Conservation (phyloP, 225 moss, liverwort and hornwort species). For the Straminergon stramineum region DNA sequence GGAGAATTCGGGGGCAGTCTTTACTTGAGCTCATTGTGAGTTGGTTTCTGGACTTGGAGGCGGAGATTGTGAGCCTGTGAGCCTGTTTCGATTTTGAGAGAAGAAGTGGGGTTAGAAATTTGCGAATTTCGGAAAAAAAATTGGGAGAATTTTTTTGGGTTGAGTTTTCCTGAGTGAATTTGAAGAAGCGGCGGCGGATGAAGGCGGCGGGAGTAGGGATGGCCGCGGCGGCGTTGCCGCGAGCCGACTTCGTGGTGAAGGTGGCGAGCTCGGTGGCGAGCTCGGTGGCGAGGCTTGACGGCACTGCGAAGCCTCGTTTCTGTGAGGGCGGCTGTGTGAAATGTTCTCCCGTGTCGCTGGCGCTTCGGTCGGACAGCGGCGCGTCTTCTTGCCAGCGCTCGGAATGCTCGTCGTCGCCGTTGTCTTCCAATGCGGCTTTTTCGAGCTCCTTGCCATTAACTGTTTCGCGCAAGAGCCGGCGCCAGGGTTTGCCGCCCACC, state of each 20-base stretch:
- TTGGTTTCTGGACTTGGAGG: neutral
- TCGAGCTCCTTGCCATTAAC: neutral
- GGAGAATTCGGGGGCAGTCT: neutral
- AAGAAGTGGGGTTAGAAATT: neutral
- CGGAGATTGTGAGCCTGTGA: neutral
- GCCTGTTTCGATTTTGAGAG: neutral
- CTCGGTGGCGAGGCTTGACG: constrained; percentile 6
- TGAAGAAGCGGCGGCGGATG: constrained; percentile 1
- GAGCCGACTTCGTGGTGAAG: constrained; percentile 5
- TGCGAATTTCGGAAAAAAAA: neutral
- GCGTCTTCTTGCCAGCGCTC: constrained; percentile 33
- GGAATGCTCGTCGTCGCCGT: constrained; percentile 42
- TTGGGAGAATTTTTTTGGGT: neutral
- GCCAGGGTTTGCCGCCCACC: neutral
- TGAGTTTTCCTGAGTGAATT: neutral
- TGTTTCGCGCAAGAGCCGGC: neutral
- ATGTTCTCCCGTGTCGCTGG: constrained; percentile 46
- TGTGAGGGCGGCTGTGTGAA: constrained; percentile 42
- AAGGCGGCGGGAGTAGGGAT: constrained; percentile 23
- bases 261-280: neutral
- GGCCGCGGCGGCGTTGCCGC: constrained; percentile 22
- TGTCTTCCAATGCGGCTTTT: constrained; percentile 16
- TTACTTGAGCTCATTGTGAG: neutral
- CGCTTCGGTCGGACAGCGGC: constrained; percentile 28
- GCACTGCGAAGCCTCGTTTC: constrained; percentile 13